Evolutionary conservation across 257 asterid genomes (phyloP), one percentile per base, ranked within the genome.

Genomic region (Solanum arcanum): DNA sequence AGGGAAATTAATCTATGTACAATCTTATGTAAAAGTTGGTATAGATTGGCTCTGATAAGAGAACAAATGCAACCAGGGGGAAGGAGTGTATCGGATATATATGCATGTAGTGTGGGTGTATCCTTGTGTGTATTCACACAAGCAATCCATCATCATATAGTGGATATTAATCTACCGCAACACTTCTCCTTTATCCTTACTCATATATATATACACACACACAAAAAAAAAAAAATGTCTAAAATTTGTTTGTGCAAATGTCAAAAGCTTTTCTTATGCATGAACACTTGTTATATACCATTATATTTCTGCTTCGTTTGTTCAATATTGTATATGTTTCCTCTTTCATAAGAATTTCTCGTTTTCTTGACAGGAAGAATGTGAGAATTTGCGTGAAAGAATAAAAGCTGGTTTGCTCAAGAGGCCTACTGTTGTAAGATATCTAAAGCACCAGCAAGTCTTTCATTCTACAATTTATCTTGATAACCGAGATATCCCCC

Each of bases 331-430:
- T 80, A 46, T 74, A 62, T 80, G 80, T 78, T 83, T 88, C 86
- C 37, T 69, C 23, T 47, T 31, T 23, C 13, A 10, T 70, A 72
- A 72, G 66, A 47, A 46, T 72, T 83, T 89, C 86, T 83, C 83
- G 14, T 35, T 46, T 86, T 88, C 87, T 21, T 89, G 89, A 80
- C 95, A 97, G 98, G 99, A 92, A 90, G 99, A 97, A 91, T 90
- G 96, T 72, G 93, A 92, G 90, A 95, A 97, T 89, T 87, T 97
- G 87, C 90, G 84, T 64, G 94, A 91, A 89, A 95, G 97, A 90
- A 90, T 95, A 83, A 94, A 94, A 92, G 90, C 93, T 91, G 99
- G 98, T 89, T 81, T 77, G 83, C 92, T 93, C 66, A 90, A 90
- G 87, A 92, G 94, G 93, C 97, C 90, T 77, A 94, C 92, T 73